These are phyloP conservation scores for Dicorynia guianensis DNA, from an alignment of 306 rosid species.

Conservation along the genomic window DNA sequence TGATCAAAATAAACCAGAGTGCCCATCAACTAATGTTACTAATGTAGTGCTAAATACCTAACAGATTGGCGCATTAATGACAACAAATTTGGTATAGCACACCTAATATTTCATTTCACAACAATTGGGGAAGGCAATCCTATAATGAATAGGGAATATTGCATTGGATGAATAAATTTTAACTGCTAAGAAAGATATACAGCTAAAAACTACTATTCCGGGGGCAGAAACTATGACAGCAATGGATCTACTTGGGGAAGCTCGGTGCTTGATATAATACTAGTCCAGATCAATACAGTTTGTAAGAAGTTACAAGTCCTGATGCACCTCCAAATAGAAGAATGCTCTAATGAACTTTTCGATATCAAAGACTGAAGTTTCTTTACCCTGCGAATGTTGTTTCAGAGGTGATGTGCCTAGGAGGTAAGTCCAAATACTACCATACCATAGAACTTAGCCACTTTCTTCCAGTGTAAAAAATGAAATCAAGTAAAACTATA, in stretches of 20 bases:
- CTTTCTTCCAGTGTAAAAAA: too few species aligned
- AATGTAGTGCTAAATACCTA: not conserved
- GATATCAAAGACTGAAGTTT: not conserved
- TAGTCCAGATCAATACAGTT: not conserved
- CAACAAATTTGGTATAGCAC: not conserved
- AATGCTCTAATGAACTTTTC: not conserved
- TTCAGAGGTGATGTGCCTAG: too few species aligned
- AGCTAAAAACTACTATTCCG: not conserved
- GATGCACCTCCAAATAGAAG: not conserved
- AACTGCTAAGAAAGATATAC: not conserved
- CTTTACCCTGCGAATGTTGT: not conserved
- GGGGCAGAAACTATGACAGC: slow-evolving; percentile 5
- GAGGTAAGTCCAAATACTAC: too few species aligned
- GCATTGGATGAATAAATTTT: not conserved
- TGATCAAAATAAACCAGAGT: slow-evolving; percentile 6
- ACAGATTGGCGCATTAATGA: not conserved
- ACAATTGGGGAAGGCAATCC: not conserved
- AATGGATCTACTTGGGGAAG: not conserved
- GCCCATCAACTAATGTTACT: not conserved
- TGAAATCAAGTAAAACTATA: too few species aligned
- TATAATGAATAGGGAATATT: not conserved
- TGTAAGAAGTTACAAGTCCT: not conserved
- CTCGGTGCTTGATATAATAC: not conserved
- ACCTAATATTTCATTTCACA: not conserved
- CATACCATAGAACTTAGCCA: too few species aligned